Evolutionary conservation across 2,329 filamentous ascomycete genomes (phyloP).

Genomic region (Talaromyces pinophilus): DNA sequence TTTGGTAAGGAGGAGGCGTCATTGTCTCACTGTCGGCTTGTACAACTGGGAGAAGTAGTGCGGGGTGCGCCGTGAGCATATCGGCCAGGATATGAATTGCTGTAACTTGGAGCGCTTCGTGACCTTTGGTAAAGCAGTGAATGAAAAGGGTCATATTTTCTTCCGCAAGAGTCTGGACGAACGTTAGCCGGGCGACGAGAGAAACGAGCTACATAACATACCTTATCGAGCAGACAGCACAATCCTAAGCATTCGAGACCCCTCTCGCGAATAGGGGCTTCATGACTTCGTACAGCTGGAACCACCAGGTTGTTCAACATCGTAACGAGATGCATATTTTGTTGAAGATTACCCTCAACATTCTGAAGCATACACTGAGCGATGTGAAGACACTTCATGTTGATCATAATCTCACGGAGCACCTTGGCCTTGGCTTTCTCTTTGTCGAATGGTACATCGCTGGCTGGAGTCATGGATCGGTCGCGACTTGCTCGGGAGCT

Average conservation of each 20-base stretch:
- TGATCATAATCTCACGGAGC: constrained; percentile 86
- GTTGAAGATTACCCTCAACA: constrained; percentile 80
- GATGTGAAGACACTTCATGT: constrained; percentile 97
- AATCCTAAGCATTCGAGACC: constrained; percentile 87
- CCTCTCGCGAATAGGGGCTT: constrained; percentile 86
- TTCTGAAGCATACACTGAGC: constrained; percentile 97
- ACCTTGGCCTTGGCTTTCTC: constrained; percentile 67
- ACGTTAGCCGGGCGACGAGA: constrained; percentile 18
- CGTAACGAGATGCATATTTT: constrained; percentile 88
- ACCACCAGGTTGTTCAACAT: constrained; percentile 98
- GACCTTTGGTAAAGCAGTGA: constrained; percentile 92
- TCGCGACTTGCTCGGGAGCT: constrained; percentile 48
- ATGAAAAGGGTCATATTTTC: constrained; percentile 92
- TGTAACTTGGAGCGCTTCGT: constrained; percentile 84
- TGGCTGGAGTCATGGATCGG: constrained; percentile 47
- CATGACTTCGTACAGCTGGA: constrained; percentile 88
- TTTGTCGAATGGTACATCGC: constrained; percentile 56
- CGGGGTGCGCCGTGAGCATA: constrained; percentile 84
- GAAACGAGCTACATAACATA: constrained; percentile 34
- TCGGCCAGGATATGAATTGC: constrained; percentile 90
- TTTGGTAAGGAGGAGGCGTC: constrained; percentile 49
- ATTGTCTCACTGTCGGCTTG: constrained; percentile 53
- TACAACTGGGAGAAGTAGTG: constrained; percentile 64
- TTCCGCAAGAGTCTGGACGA: constrained; percentile 70
- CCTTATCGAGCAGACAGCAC: constrained; percentile 85